Conservation (phyloP, 2,329 filamentous ascomycete genomes). For the Neofusicoccum laricinum region DNA sequence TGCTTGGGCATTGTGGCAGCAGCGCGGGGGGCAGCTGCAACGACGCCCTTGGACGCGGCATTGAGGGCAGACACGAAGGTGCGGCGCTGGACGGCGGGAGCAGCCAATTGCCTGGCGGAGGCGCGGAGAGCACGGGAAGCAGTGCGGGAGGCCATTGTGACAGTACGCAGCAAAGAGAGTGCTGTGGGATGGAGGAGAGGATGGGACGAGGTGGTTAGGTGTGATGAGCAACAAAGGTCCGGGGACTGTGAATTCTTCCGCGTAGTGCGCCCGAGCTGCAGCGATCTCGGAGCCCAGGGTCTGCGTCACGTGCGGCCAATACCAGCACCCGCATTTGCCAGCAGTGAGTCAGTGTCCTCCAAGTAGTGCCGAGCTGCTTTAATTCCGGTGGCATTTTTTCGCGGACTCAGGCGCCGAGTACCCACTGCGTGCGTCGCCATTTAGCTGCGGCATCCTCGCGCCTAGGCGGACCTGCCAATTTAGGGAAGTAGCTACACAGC, state of each 20-base stretch:
- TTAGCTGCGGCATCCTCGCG: not conserved
- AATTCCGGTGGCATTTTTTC: not conserved
- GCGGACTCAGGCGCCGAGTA: not conserved
- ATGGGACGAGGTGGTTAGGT: slow-evolving; percentile 20
- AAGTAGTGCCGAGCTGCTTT: not conserved
- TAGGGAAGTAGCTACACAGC: not conserved
- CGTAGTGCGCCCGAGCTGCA: slow-evolving; percentile 12
- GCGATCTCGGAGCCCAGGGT: slow-evolving; percentile 13
- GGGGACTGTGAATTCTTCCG: slow-evolving; percentile 15
- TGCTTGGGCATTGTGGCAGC: slow-evolving; percentile 55
- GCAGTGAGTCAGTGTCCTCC: not conserved
- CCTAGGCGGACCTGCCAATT: not conserved
- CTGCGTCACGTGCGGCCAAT: slow-evolving; percentile 8
- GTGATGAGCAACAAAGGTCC: slow-evolving; percentile 7
- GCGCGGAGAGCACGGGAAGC: slow-evolving; percentile 62
- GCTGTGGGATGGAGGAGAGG: slow-evolving; percentile 18
- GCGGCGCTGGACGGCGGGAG: slow-evolving; percentile 51
- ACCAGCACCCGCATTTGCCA: not conserved
- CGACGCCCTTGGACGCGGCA: slow-evolving; percentile 44
- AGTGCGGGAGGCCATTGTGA: slow-evolving; percentile 75
- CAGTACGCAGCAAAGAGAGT: slow-evolving; percentile 25
- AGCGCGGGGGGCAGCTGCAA: slow-evolving; percentile 45
- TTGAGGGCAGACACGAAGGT: slow-evolving; percentile 59
- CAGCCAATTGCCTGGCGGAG: slow-evolving; percentile 55
- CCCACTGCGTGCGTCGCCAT: not conserved